Percentiles rank a stretch among this genome's conserved stretches.
Conservation (phyloP, 345 rosid species). For the Rhodamnia rubescens region DNA sequence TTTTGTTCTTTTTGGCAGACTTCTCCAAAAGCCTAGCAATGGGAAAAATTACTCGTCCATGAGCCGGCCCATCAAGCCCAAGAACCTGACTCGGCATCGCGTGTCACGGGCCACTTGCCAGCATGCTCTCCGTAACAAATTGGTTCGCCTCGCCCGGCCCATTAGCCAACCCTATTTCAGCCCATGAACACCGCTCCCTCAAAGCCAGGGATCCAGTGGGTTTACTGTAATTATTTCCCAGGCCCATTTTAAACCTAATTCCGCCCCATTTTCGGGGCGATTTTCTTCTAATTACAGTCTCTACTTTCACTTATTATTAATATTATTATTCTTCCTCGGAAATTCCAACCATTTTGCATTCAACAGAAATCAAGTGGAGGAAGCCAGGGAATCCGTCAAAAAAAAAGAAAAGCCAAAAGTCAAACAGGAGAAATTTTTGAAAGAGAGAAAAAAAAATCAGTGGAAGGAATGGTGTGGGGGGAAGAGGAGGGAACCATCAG, state of each 20-base stretch:
- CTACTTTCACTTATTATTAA: neutral
- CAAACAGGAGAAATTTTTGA: too few species aligned
- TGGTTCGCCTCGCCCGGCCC: neutral
- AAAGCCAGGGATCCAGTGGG: neutral
- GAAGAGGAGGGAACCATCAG: slow-evolving; percentile 31
- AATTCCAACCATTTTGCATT: neutral
- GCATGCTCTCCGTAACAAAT: neutral
- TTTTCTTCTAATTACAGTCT: neutral
- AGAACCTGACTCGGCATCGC: neutral
- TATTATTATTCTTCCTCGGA: neutral
- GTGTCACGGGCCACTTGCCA: too few species aligned
- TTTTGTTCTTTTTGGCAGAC: neutral
- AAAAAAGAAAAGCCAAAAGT: neutral
- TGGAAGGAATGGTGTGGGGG: neutral
- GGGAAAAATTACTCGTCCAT: neutral
- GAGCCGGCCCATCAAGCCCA: neutral
- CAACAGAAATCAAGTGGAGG: too few species aligned
- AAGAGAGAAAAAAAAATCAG: neutral
- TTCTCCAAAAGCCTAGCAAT: neutral
- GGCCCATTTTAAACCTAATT: neutral
- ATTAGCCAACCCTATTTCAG: neutral
- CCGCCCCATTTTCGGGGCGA: neutral
- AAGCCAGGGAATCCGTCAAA: too few species aligned
- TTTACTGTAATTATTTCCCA: neutral
- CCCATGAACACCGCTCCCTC: neutral